phyloP scores from a whole-genome alignment of 2,329 filamentous ascomycete genomes.

The Pestalotiopsis sp. region DNA sequence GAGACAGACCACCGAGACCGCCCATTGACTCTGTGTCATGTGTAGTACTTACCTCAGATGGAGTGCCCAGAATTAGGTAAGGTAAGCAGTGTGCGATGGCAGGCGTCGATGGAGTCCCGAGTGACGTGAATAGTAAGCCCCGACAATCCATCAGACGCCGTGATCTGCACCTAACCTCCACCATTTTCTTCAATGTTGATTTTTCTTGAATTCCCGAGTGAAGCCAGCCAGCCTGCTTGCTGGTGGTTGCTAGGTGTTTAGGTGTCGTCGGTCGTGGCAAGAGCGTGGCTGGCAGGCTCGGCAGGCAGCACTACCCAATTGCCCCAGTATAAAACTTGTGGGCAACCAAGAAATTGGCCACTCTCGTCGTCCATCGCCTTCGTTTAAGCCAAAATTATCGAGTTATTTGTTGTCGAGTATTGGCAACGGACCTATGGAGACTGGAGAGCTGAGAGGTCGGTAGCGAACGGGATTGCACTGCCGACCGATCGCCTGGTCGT shows the following conservation, averaged over 20 bases:
- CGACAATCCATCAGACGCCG: neutral
- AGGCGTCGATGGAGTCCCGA: neutral
- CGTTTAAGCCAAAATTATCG: no score
- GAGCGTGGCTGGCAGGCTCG: no score
- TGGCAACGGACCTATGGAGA: neutral
- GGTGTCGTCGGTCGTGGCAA: no score
- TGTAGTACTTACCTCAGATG: no score
- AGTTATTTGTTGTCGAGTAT: no score
- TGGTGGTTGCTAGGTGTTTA: no score
- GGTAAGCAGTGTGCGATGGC: neutral
- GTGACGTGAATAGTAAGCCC: neutral
- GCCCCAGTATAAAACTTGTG: no score
- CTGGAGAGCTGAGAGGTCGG: neutral
- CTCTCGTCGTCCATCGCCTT: no score
- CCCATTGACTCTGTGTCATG: neutral
- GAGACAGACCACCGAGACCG: neutral
- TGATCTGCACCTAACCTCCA: neutral
- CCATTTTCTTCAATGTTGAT: neutral
- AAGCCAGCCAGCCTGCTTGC: no score
- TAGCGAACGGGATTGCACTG: neutral
- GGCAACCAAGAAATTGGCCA: no score
- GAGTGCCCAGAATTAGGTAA: no score
- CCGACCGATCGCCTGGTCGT: neutral
- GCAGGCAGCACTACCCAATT: no score
- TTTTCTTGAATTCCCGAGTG: neutral